Evolutionary conservation across 768 basidiomycete genomes (phyloP).

Genomic region (Tulasnella sp.): DNA sequence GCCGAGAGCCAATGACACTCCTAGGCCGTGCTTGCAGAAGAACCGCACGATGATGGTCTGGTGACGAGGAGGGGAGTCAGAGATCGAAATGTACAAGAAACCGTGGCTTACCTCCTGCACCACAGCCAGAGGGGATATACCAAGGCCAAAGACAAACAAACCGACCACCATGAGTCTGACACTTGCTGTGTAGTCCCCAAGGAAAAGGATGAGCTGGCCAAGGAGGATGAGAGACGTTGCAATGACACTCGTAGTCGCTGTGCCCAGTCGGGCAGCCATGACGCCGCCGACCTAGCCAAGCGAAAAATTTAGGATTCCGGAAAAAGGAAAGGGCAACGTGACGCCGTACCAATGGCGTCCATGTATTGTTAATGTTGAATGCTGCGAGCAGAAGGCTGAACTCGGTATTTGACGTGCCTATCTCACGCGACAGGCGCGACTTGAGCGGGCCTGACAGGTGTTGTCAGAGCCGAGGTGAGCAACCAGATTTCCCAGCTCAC

Average conservation of each 20-base stretch:
- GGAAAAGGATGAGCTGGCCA: conserved; percentile 53
- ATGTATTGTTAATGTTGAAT: conserved; percentile 58
- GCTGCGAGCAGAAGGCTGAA: conserved; percentile 68
- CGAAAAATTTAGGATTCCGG: background rate
- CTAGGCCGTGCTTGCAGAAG: conserved; percentile 63
- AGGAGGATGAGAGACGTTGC: conserved; percentile 62
- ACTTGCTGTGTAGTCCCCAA: conserved; percentile 47
- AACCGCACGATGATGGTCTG: conserved; percentile 72
- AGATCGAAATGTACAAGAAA: background rate
- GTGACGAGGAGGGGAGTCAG: background rate
- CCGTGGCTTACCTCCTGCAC: conserved; percentile 32
- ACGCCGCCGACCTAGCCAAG: conserved; percentile 44
- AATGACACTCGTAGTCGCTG: conserved; percentile 55
- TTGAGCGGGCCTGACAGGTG: conserved; percentile 44
- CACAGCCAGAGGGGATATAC: conserved; percentile 66
- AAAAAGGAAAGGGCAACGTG: background rate
- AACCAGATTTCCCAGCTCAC: conserved; percentile 22
- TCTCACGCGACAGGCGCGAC: conserved; percentile 50
- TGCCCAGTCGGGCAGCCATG: conserved; percentile 56
- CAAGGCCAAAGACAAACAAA: conserved; percentile 67
- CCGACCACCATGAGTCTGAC: conserved; percentile 64
- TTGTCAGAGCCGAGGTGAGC: background rate
- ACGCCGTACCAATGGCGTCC: conserved; percentile 48
- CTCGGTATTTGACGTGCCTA: conserved; percentile 64
- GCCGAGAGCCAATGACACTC: conserved; percentile 68